These are phyloP conservation scores for Patellifolia procumbens DNA, from an alignment of 179 eudicot genomes.

Conservation along the genomic window DNA sequence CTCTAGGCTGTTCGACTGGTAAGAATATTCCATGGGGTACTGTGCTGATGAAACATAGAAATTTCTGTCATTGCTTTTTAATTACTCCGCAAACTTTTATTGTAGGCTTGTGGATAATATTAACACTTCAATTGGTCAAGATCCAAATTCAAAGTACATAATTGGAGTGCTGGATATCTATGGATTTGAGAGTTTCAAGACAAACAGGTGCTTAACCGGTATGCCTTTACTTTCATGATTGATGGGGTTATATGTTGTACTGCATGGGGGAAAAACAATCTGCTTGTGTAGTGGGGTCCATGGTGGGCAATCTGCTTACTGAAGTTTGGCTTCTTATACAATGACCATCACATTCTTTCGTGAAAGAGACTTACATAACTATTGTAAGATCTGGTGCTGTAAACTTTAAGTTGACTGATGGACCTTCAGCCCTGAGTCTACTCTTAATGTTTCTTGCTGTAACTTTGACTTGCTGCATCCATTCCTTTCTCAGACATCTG, in stretches of 20 bases:
- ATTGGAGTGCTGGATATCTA: constrained; percentile 97
- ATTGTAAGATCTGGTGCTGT: neutral
- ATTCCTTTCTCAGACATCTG: neutral
- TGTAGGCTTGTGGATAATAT: constrained; percentile 91
- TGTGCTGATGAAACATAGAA: neutral
- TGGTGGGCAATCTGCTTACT: neutral
- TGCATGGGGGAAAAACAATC: constrained; percentile 10
- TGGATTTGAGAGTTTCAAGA: constrained; percentile 99
- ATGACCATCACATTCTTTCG: neutral
- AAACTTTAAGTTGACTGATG: neutral
- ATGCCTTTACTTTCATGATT: constrained; percentile 48
- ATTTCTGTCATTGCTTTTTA: neutral
- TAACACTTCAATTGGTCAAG: constrained; percentile 93
- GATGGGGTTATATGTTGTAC: constrained; percentile 17
- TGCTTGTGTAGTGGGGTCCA: neutral
- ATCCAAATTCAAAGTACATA: constrained; percentile 70
- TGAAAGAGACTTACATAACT: neutral
- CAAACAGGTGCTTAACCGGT: constrained; percentile 94
- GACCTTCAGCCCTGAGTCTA: neutral
- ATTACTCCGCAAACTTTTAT: constrained; percentile 12
- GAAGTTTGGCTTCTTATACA: neutral
- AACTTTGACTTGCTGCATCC: neutral
- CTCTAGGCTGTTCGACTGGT: constrained; percentile 96
- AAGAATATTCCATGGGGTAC: constrained; percentile 25
- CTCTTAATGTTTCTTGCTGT: neutral